Evolutionary conservation across 495 filamentous ascomycete species (phyloP).

Genomic region (Cryomyces antarcticus): DNA sequence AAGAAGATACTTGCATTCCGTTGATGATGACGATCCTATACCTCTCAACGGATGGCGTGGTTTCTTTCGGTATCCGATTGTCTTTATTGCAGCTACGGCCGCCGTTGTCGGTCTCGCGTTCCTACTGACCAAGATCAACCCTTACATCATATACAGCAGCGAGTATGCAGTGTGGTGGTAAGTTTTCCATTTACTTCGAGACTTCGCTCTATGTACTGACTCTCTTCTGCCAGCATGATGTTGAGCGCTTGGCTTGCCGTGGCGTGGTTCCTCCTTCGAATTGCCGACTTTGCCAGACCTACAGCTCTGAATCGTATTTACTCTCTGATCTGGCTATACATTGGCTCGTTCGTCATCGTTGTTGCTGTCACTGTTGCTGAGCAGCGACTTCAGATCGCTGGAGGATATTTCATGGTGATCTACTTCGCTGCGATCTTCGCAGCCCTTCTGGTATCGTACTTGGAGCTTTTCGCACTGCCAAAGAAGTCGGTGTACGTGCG

Average conservation of each 20-base stretch:
- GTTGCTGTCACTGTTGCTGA: slow-evolving; percentile 55
- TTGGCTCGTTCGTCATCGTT: slow-evolving; percentile 48
- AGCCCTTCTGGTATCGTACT: slow-evolving; percentile 27
- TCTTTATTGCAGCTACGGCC: slow-evolving; percentile 46
- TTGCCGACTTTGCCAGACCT: slow-evolving; percentile 65
- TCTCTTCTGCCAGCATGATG: slow-evolving; percentile 38
- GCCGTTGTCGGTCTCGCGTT: slow-evolving; percentile 54
- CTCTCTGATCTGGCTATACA: slow-evolving; percentile 64
- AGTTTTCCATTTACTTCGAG: background rate
- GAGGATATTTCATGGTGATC: slow-evolving; percentile 68
- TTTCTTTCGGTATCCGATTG: slow-evolving; percentile 64
- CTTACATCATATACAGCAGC: slow-evolving; percentile 69
- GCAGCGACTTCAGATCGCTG: slow-evolving; percentile 46
- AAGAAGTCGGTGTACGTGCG: slow-evolving; percentile 38
- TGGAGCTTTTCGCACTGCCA: slow-evolving; percentile 63
- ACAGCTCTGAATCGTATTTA: slow-evolving; percentile 71
- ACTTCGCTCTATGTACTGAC: too few relatives aligned
- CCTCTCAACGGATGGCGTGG: slow-evolving; percentile 58
- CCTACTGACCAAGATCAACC: slow-evolving; percentile 64
- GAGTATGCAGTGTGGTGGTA: slow-evolving; percentile 45
- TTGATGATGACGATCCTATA: slow-evolving; percentile 38
- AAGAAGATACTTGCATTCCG: slow-evolving; percentile 32
- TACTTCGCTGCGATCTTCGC: slow-evolving; percentile 57
- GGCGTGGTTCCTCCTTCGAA: slow-evolving; percentile 68
- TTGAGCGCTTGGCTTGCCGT: slow-evolving; percentile 58